These are phyloP conservation scores for Spathaspora hagerdaliae DNA, from an alignment of 805 yeast genomes.

Conservation along the genomic window DNA sequence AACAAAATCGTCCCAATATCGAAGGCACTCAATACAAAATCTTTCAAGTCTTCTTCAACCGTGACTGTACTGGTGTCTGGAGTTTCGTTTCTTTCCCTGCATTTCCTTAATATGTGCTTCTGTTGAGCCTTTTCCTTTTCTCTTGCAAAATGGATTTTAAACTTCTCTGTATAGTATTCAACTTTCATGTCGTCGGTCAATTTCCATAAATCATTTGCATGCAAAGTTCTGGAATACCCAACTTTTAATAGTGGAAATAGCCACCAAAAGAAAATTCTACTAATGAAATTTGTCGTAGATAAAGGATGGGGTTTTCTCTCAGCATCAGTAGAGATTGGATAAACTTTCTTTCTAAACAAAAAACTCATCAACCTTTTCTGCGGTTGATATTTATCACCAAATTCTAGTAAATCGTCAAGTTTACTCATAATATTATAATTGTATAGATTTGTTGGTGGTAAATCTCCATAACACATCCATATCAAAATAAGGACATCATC, in stretches of 20 bases:
- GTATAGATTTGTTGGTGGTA: too few relatives aligned
- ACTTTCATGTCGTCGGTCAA: conserved; percentile 28
- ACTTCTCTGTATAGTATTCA: conserved; percentile 16
- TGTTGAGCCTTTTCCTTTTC: not conserved
- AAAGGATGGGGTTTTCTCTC: conserved; percentile 46
- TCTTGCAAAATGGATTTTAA: conserved; percentile 2
- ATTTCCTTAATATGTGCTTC: conserved; percentile 17
- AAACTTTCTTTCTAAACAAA: conserved; percentile 41
- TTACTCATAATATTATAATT: conserved; percentile 1
- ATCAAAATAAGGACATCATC: too few relatives aligned
- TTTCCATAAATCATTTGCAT: conserved; percentile 50
- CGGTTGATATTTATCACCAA: conserved; percentile 5
- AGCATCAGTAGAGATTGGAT: conserved; percentile 44
- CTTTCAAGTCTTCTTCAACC: conserved; percentile 20
- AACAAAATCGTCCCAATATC: conserved; percentile 14
- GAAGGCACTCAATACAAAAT: conserved; percentile 18
- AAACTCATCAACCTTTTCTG: conserved; percentile 49
- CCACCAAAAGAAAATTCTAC: conserved; percentile 58
- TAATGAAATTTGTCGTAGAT: conserved; percentile 29
- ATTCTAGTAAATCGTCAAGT: conserved; percentile 3
- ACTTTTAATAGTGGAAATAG: conserved; percentile 52
- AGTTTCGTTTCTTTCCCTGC: conserved; percentile 18
- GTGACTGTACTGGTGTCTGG: conserved; percentile 12
- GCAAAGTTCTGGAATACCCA: conserved; percentile 66
- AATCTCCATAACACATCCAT: too few relatives aligned